Conservation (phyloP, 495 filamentous ascomycete species). For the Aspergillus funiculosus region DNA sequence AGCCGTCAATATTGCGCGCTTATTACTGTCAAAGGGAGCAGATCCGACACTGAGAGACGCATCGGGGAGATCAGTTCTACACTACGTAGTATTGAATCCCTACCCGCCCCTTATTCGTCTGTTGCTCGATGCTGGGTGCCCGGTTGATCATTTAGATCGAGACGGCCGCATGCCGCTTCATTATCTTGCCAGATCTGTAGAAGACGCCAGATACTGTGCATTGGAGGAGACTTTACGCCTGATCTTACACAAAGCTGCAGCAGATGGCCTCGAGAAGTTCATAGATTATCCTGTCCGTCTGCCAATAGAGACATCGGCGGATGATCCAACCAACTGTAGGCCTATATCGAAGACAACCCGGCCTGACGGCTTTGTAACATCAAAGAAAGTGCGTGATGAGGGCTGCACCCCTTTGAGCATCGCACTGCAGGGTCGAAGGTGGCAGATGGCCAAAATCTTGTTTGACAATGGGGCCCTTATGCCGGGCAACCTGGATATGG, state of each 20-base stretch:
- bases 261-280: neutral
- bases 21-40: conserved; percentile 7
- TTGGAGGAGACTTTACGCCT: neutral
- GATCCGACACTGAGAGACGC: neutral
- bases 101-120: neutral
- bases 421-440: neutral
- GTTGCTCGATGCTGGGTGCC: conserved; percentile 4
- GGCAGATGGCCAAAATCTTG: neutral
- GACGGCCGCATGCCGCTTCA: conserved; percentile 2
- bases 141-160: neutral
- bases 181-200: neutral
- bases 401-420: neutral
- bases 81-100: conserved; percentile 1
- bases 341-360: too few species aligned
- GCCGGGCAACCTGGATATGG: neutral
- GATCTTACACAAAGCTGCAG: neutral
- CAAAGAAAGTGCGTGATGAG: too few species aligned
- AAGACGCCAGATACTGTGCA: neutral
- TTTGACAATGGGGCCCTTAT: neutral
- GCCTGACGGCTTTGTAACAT: too few species aligned
- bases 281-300: too few species aligned
- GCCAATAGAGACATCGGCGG: too few species aligned
- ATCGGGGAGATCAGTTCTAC: conserved; percentile 5
- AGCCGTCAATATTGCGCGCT: neutral
- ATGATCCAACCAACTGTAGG: too few species aligned